A percentile compares a stretch with the other conserved stretches of the same genome.
These are phyloP conservation scores for Penicillium freii DNA, from an alignment of 2,329 filamentous ascomycete species.

Conservation along the genomic window DNA sequence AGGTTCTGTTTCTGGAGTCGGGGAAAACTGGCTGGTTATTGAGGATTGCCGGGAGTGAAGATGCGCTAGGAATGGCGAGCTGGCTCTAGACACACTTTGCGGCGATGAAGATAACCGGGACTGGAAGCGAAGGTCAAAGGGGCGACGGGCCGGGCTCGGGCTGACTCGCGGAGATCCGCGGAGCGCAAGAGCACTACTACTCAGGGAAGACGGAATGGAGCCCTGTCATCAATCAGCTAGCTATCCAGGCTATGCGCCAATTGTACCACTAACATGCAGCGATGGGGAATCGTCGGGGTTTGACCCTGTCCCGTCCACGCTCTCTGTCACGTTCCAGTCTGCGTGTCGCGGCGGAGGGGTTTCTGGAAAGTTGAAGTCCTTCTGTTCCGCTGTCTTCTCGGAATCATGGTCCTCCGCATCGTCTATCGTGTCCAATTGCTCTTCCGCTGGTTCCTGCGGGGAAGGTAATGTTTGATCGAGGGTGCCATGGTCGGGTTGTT, in stretches of 20 bases:
- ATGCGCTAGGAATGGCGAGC: slow-evolving; percentile 75
- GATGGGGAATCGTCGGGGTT: slow-evolving; percentile 83
- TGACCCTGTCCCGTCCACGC: slow-evolving; percentile 68
- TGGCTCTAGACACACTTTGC: slow-evolving; percentile 61
- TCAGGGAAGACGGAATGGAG: slow-evolving; percentile 60
- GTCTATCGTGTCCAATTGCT: slow-evolving; percentile 29
- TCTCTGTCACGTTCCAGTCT: slow-evolving; percentile 28
- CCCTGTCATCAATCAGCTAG: slow-evolving; percentile 43
- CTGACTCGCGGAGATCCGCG: slow-evolving; percentile 67
- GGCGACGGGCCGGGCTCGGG: slow-evolving; percentile 79
- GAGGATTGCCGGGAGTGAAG: slow-evolving; percentile 79
- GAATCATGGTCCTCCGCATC: slow-evolving; percentile 25
- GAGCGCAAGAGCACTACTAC: slow-evolving; percentile 70
- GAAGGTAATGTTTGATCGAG: slow-evolving; percentile 20
- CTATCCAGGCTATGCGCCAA: slow-evolving; percentile 56
- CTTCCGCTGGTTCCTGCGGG: slow-evolving; percentile 20
- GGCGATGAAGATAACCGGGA: slow-evolving; percentile 72
- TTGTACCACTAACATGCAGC: slow-evolving; percentile 62
- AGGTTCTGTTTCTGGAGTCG: slow-evolving; percentile 60
- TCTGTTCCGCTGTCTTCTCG: slow-evolving; percentile 18
- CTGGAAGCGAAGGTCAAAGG: slow-evolving; percentile 93
- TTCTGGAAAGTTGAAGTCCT: slow-evolving; percentile 21
- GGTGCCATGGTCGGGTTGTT: slow-evolving; percentile 30
- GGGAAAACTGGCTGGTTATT: slow-evolving; percentile 65
- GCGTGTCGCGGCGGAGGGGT: slow-evolving; percentile 24